phyloP scores from a whole-genome alignment of 1,284 basidiomycete species.

The Omphalotus olearius region DNA sequence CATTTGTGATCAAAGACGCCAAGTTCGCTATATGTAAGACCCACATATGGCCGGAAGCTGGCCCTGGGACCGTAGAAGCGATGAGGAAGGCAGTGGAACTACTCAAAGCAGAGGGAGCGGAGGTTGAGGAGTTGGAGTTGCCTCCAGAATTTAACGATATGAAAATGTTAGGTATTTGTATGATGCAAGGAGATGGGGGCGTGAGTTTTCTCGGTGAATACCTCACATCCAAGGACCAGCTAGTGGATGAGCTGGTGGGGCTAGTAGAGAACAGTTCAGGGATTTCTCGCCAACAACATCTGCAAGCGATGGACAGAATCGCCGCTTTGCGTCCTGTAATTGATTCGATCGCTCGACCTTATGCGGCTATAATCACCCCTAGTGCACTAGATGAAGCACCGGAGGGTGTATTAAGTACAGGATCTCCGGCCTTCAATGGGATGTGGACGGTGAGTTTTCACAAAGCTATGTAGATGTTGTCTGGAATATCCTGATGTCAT shows the following conservation, averaged over 20 bases:
- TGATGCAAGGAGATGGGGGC: constrained; percentile 13
- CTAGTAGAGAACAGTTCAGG: constrained; percentile 14
- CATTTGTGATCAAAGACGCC: constrained; percentile 13
- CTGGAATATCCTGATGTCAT: background rate
- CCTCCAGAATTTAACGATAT: constrained; percentile 15
- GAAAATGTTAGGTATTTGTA: constrained; percentile 1
- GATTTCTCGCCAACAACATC: constrained; percentile 10
- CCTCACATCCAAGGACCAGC: constrained; percentile 12
- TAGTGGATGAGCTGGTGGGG: constrained; percentile 12
- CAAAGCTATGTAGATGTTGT: too few species aligned
- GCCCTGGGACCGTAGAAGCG: constrained; percentile 16
- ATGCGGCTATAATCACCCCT: constrained; percentile 16
- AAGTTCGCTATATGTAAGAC: constrained; percentile 18
- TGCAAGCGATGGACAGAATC: constrained; percentile 15
- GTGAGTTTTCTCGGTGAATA: constrained; percentile 16
- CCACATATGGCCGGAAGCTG: constrained; percentile 16
- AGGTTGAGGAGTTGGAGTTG: constrained; percentile 17
- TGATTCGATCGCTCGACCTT: constrained; percentile 16
- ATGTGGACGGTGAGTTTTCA: constrained; percentile 17
- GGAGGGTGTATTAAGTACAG: constrained; percentile 15
- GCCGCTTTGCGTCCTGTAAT: constrained; percentile 16
- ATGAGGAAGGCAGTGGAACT: constrained; percentile 11
- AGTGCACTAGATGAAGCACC: constrained; percentile 17
- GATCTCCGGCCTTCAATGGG: constrained; percentile 13
- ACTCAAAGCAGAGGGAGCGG: constrained; percentile 14